A percentile compares a stretch with the other conserved stretches of the same genome.
phyloP scores from a whole-genome alignment of 495 filamentous ascomycete genomes.

The Cercophora newfieldiana region DNA sequence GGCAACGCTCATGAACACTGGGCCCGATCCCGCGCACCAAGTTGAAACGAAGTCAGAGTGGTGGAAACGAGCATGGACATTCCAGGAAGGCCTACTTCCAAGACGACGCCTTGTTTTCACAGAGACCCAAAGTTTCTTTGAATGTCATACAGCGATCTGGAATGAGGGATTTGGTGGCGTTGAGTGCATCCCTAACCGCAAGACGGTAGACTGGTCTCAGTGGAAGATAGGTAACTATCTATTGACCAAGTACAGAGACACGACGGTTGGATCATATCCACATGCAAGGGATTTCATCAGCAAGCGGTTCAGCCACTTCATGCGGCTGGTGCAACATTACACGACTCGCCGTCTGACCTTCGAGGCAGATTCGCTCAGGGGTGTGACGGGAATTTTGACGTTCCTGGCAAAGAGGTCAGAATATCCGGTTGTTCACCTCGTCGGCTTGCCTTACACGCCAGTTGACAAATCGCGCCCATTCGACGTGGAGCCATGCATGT shows the following conservation, averaged over 20 bases:
- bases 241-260: background rate
- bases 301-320: background rate
- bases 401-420: background rate
- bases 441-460: background rate
- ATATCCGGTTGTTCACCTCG: background rate
- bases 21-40: background rate
- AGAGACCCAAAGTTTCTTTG: background rate
- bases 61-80: constrained; percentile 9
- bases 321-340: background rate
- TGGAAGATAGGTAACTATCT: background rate
- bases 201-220: background rate
- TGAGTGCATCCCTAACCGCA: background rate
- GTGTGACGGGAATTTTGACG: background rate
- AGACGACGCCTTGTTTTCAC: constrained; percentile 4
- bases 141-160: background rate
- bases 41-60: background rate
- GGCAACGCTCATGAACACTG: background rate
- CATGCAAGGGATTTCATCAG: background rate
- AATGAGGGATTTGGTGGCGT: background rate
- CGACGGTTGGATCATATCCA: background rate
- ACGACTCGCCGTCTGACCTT: background rate
- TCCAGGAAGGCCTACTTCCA: constrained; percentile 6
- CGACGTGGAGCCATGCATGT: background rate
- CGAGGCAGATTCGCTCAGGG: background rate
- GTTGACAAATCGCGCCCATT: background rate